Evolutionary conservation across 2,329 filamentous ascomycete genomes (phyloP).

Genomic region (Pseudogymnoascus destructans): DNA sequence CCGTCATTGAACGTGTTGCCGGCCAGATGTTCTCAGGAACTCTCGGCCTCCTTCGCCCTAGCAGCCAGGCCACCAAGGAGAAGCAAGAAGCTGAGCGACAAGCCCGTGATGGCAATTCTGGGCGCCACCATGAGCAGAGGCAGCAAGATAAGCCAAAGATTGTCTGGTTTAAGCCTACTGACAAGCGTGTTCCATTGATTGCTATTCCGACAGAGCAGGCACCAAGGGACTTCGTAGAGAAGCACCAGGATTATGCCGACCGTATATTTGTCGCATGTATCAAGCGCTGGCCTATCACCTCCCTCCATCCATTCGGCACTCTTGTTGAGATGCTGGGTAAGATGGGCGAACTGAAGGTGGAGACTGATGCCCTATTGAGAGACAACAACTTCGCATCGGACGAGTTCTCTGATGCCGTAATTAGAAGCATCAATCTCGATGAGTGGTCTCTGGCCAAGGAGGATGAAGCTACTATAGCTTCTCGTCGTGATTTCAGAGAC

Average conservation of each 20-base stretch:
- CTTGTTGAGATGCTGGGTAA: slow-evolving; percentile 92
- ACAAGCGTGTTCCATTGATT: slow-evolving; percentile 96
- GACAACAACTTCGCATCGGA: slow-evolving; percentile 99
- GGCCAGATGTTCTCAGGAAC: slow-evolving; percentile 99
- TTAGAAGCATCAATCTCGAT: slow-evolving; percentile 82
- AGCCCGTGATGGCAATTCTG: slow-evolving; percentile 66
- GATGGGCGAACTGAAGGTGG: slow-evolving; percentile 94
- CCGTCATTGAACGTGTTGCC: slow-evolving; percentile 90
- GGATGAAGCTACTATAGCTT: slow-evolving; percentile 56
- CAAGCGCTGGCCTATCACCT: slow-evolving; percentile 98
- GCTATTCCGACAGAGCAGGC: slow-evolving; percentile 97
- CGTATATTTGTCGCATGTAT: slow-evolving; percentile 98
- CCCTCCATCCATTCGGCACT: slow-evolving; percentile 96
- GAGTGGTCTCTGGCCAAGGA: slow-evolving; percentile 84
- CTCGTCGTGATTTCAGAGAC: slow-evolving; percentile 78
- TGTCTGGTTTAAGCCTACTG: slow-evolving; percentile 99
- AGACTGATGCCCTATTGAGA: slow-evolving; percentile 89
- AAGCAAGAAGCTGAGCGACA: slow-evolving; percentile 96
- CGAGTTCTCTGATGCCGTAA: slow-evolving; percentile 91
- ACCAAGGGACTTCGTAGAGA: slow-evolving; percentile 94
- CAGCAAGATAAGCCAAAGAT: slow-evolving; percentile 98
- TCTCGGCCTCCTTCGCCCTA: slow-evolving; percentile 82
- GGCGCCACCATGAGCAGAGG: slow-evolving; percentile 63
- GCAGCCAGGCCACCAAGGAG: slow-evolving; percentile 97
- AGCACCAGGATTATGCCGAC: slow-evolving; percentile 94